phyloP scores from a whole-genome alignment of 2,329 filamentous ascomycete genomes.

The Pezicula radicicola region DNA sequence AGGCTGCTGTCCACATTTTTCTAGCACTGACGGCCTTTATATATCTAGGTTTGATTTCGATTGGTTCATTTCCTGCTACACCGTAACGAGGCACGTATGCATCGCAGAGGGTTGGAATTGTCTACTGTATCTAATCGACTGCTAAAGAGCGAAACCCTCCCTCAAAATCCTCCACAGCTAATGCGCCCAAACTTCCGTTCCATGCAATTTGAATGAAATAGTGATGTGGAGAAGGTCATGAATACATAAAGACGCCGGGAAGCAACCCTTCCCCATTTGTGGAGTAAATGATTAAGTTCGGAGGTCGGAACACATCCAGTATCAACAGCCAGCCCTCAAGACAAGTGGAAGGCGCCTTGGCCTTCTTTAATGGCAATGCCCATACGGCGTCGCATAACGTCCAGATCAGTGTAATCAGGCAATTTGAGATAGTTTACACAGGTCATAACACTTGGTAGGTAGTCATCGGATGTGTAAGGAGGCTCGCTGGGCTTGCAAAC shows the following conservation, averaged over 20 bases:
- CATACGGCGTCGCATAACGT: constrained; percentile 74
- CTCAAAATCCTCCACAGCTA: constrained; percentile 16
- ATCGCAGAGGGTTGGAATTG: not conserved
- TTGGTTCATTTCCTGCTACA: too few relatives aligned
- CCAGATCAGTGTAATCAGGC: constrained; percentile 83
- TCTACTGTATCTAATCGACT: constrained; percentile 24
- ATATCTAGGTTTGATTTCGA: too few relatives aligned
- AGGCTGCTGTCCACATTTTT: too few relatives aligned
- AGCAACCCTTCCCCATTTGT: constrained; percentile 15
- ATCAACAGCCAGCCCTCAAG: constrained; percentile 43
- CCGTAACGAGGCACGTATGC: too few relatives aligned
- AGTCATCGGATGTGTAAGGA: constrained; percentile 91
- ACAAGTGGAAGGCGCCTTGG: constrained; percentile 96
- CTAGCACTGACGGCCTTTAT: too few relatives aligned
- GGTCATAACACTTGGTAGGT: constrained; percentile 99
- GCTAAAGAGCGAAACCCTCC: constrained; percentile 12
- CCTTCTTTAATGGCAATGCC: constrained; percentile 88
- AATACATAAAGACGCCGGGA: constrained; percentile 24
- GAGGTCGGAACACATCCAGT: constrained; percentile 7
- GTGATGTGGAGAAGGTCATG: constrained; percentile 14
- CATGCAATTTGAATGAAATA: constrained; percentile 29
- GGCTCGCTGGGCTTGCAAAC: constrained; percentile 98
- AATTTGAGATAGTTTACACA: constrained; percentile 99
- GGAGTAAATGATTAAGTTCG: constrained; percentile 16
- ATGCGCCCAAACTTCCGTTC: constrained; percentile 31